Percentiles rank a stretch among this genome's conserved stretches.
These are phyloP conservation scores for Linnemannia elongata DNA, from an alignment of 192 early-diverging fungal species.

Conservation along the genomic window DNA sequence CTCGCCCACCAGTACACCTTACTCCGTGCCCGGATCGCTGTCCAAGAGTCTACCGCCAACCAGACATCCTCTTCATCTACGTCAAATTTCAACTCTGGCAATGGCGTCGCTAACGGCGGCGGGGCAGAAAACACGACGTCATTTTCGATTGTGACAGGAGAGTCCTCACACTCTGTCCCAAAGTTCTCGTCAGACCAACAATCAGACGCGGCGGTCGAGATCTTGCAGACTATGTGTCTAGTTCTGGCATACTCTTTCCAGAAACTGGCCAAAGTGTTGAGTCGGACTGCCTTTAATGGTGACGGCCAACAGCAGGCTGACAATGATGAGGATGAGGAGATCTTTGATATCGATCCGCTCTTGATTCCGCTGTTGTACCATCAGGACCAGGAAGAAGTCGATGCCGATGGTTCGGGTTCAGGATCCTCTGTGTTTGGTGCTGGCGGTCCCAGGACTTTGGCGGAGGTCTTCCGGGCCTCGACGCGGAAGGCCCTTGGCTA, in stretches of 20 bases:
- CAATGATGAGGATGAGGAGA: conserved; percentile 10
- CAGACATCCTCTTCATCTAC: neutral
- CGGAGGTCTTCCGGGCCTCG: conserved; percentile 32
- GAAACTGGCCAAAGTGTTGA: conserved; percentile 28
- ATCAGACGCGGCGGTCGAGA: conserved; percentile 31
- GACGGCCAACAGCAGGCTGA: neutral
- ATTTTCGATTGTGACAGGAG: neutral
- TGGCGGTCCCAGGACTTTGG: conserved; percentile 6
- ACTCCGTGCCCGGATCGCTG: conserved; percentile 6
- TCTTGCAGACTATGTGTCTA: conserved; percentile 44
- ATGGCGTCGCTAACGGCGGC: neutral
- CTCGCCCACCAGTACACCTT: conserved; percentile 46
- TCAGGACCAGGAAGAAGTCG: conserved; percentile 11
- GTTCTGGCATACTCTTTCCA: conserved; percentile 38
- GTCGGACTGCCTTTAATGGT: neutral
- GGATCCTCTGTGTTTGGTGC: conserved; percentile 6
- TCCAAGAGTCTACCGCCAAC: neutral
- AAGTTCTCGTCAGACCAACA: neutral
- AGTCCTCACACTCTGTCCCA: neutral
- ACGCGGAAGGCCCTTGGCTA: conserved; percentile 18
- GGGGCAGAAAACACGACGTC: neutral
- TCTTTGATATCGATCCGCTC: conserved; percentile 50
- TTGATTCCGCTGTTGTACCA: conserved; percentile 41
- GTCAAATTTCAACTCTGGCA: neutral
- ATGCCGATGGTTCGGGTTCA: neutral